A percentile compares a stretch with the other conserved stretches of the same genome.
phyloP scores from a whole-genome alignment of 1,284 basidiomycete genomes.

The Coniophora puteana region DNA sequence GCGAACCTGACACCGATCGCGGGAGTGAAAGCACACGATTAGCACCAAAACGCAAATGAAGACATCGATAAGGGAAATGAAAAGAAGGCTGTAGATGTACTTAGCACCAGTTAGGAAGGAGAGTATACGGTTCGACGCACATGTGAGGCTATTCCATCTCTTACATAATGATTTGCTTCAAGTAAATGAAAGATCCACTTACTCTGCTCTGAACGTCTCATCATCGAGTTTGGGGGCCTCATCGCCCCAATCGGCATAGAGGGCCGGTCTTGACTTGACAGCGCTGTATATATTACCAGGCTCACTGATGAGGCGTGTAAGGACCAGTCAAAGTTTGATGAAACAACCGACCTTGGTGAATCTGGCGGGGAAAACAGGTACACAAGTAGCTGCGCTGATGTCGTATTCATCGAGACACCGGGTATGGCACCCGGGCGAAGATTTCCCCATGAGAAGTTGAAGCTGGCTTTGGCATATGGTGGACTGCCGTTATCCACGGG shows the following conservation, averaged over 20 bases:
- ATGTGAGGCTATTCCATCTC: slow-evolving; percentile 20
- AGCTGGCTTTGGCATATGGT: slow-evolving; percentile 27
- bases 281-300: slow-evolving; percentile 23
- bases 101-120: not conserved
- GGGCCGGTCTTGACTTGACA: slow-evolving; percentile 33
- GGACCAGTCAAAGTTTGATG: slow-evolving; percentile 17
- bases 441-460: slow-evolving; percentile 28
- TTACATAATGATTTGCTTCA: slow-evolving; percentile 28
- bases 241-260: slow-evolving; percentile 68
- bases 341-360: slow-evolving; percentile 34
- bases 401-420: slow-evolving; percentile 48
- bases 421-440: slow-evolving; percentile 49
- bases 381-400: slow-evolving; percentile 58
- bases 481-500: slow-evolving; percentile 24
- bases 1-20: slow-evolving; percentile 59
- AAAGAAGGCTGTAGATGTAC: slow-evolving; percentile 9
- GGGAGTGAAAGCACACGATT: slow-evolving; percentile 13
- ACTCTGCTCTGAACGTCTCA: slow-evolving; percentile 74
- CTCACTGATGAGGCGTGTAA: slow-evolving; percentile 16
- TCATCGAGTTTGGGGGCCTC: slow-evolving; percentile 62
- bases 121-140: slow-evolving; percentile 23
- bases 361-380: slow-evolving; percentile 75
- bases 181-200: slow-evolving; percentile 35
- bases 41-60: slow-evolving; percentile 22
- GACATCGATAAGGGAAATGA: slow-evolving; percentile 8